A percentile compares a stretch with the other conserved stretches of the same genome.
Evolutionary conservation across 176 grass and related monocot species (phyloP).

Genomic region (Triticum aestivum): DNA sequence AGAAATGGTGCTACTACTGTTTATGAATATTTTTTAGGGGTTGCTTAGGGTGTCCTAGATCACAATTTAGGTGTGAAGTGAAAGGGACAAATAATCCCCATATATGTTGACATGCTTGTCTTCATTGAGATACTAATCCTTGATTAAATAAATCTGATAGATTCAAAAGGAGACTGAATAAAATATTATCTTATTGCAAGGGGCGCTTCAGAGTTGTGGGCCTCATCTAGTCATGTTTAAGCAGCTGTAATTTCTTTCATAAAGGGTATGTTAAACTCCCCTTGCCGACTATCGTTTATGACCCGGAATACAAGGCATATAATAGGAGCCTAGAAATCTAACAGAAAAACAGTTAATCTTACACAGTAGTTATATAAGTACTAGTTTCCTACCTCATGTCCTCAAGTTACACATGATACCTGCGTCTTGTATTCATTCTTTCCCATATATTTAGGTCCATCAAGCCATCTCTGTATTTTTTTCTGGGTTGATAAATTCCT

Average conservation of each 20-base stretch:
- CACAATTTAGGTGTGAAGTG: slow-evolving; percentile 18
- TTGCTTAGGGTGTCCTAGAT: not conserved
- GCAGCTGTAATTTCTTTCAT: slow-evolving; percentile 1
- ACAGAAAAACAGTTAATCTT: not conserved
- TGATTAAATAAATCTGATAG: slow-evolving; percentile 12
- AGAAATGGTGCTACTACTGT: not conserved
- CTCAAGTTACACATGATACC: not conserved
- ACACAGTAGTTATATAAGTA: slow-evolving; percentile 19
- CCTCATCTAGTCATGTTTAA: slow-evolving; percentile 31
- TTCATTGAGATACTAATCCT: slow-evolving; percentile 13
- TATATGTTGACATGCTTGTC: slow-evolving; percentile 11
- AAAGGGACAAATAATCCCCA: slow-evolving; percentile 17
- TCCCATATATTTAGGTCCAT: not conserved
- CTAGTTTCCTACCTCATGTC: not conserved
- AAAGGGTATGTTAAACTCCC: not conserved
- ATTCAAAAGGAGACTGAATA: slow-evolving; percentile 21
- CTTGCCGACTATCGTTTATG: slow-evolving; percentile 15
- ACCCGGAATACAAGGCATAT: slow-evolving; percentile 21
- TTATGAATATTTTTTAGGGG: not conserved
- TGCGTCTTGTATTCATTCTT: not conserved
- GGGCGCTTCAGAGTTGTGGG: not conserved
- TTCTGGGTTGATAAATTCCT: not conserved
- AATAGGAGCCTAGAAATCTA: not conserved
- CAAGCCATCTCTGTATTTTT: not conserved
- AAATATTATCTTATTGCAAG: slow-evolving; percentile 1